Base-by-base conservation (phyloP, 768 basidiomycete genomes). In the Termitomyces sp. region DNA sequence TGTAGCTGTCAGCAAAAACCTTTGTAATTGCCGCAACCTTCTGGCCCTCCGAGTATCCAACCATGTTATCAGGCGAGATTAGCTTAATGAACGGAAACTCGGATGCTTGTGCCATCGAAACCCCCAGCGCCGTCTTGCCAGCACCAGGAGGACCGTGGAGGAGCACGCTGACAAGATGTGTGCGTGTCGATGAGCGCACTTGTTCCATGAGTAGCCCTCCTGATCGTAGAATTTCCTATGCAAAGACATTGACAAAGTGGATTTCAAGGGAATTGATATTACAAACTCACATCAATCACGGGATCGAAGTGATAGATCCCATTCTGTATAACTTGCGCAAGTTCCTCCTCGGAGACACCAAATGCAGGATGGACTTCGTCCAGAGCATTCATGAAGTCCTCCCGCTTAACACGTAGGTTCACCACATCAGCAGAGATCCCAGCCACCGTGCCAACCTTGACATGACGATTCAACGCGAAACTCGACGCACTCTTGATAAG, bases 51-150 rank as follows among this genome's bases (percentile, higher is more conserved):
- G 87, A 85, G 71, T 84, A 95, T 8, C 97, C 97, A 60, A 98
- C 91, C 97, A 99, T 99, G 64, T 81, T 87, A 66, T 98, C 97
- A 0, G 97, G 93, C 2, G 94, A 92, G 58, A 98, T 85, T 40
- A 99, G 80, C 71, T 99, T 98, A 77, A 99, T 96, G 77, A 99
- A 99, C 0, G 97, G 97, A 73, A 87, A 99, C 62, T 88, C 78
- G n/a, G 96, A 98, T 26, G 83, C 82, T 73, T 92, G 87, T 2
- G 96, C 97, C 56, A 98, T 96, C 5, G 91, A 90, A 6, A 94
- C 96, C 2, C 90, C 96, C 46, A 98, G 74, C 0, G 96, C 96
- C 0, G 96, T 95, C 76, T 98, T 98, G 18, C 97, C 97, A 9
- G 93, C 84, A 4, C 92, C 92, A 20, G 95, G 82, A 0, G 90